These are phyloP conservation scores for Kalanchoe fedtschenkoi DNA, from an alignment of 164 flowering plant species.

Conservation along the genomic window DNA sequence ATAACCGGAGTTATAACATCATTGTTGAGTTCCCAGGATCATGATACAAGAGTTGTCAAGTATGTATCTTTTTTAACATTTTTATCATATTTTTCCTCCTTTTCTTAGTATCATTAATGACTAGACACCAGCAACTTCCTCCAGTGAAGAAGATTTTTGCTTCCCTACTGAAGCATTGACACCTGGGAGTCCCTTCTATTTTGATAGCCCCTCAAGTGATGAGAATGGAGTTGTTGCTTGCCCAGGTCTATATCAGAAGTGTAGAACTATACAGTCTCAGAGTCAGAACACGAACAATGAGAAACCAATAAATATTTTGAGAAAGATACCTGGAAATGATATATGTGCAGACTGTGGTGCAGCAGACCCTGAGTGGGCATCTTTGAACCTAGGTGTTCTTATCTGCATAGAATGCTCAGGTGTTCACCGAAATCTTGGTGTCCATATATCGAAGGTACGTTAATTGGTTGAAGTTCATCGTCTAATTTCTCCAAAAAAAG, in stretches of 20 bases:
- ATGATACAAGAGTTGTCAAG: conserved; percentile 42
- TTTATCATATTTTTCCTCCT: not conserved
- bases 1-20: conserved; percentile 99
- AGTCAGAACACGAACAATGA: conserved; percentile 37
- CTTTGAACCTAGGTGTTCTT: conserved; percentile 90
- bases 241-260: conserved; percentile 35
- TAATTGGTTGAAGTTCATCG: conserved; percentile 1
- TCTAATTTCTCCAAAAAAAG: not conserved
- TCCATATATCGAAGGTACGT: conserved; percentile 62
- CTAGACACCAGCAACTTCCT: not conserved
- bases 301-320: conserved; percentile 70
- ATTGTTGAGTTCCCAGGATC: conserved; percentile 73
- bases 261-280: conserved; percentile 41
- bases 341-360: conserved; percentile 99
- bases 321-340: conserved; percentile 74
- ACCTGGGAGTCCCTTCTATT: conserved; percentile 55
- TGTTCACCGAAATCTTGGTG: conserved; percentile 98
- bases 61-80: not conserved
- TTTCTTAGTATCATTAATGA: not conserved
- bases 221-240: conserved; percentile 26
- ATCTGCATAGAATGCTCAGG: conserved; percentile 99
- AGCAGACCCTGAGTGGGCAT: conserved; percentile 97
- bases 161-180: conserved; percentile 72
- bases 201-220: conserved; percentile 40
- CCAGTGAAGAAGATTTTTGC: conserved; percentile 25